Evolutionary conservation across 2,329 filamentous ascomycete genomes (phyloP).

Genomic region (Aspergillus sclerotialis): DNA sequence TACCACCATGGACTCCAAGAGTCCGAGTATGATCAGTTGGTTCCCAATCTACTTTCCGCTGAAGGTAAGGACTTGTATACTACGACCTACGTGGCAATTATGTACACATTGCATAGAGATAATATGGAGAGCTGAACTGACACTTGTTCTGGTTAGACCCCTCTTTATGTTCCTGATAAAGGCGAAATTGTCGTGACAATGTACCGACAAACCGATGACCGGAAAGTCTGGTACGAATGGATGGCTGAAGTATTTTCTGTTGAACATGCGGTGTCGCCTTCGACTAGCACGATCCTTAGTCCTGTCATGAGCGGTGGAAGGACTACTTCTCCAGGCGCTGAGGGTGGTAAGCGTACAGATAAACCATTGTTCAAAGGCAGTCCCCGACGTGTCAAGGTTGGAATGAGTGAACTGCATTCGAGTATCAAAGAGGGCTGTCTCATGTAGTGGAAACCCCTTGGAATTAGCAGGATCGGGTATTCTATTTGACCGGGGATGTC

Average conservation of each 20-base stretch:
- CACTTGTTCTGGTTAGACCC: no score
- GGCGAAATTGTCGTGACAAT: slow-evolving; percentile 85
- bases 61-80: slow-evolving; percentile 57
- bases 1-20: slow-evolving; percentile 84
- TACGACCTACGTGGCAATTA: no score
- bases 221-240: slow-evolving; percentile 99
- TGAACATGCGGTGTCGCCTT: slow-evolving; percentile 16
- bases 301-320: slow-evolving; percentile 26
- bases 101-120: no score
- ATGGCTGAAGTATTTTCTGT: slow-evolving; percentile 71
- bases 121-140: no score
- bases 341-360: slow-evolving; percentile 11
- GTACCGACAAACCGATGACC: slow-evolving; percentile 92
- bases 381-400: slow-evolving; percentile 30
- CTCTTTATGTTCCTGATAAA: slow-evolving; percentile 76
- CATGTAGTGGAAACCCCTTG: slow-evolving; percentile 29
- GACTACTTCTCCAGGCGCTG: slow-evolving; percentile 16
- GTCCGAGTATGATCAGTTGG: slow-evolving; percentile 98
- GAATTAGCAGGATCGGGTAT: no score
- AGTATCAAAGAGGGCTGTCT: slow-evolving; percentile 44
- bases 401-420: slow-evolving; percentile 41
- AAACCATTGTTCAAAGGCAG: no score
- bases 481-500: no score
- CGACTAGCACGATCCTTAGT: slow-evolving; percentile 9
- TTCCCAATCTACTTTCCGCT: slow-evolving; percentile 98